Percentiles rank a stretch among this genome's conserved stretches.
phyloP scores from a whole-genome alignment of 345 rosid species.

The Boechera stricta region DNA sequence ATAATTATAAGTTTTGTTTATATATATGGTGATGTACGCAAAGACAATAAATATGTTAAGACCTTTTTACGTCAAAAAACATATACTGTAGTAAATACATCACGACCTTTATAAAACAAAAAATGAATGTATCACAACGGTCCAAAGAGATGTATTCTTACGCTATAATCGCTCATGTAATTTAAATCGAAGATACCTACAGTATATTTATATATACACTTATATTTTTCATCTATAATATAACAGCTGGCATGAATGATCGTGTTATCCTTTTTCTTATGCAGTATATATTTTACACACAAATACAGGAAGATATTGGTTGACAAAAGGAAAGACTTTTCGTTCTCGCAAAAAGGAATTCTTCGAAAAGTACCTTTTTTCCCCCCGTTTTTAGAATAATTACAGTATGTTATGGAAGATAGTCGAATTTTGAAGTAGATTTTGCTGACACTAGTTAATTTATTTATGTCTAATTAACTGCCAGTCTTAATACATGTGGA shows the following conservation, averaged over 20 bases:
- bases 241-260: constrained; percentile 3
- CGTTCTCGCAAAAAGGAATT: constrained; percentile 15
- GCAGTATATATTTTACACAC: constrained; percentile 4
- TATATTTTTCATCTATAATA: no score
- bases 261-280: not conserved
- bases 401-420: not conserved
- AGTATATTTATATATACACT: no score
- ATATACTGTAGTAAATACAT: not conserved
- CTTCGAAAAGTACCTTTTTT: constrained; percentile 20
- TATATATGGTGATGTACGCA: not conserved
- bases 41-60: not conserved
- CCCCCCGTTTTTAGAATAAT: not conserved
- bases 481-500: not conserved
- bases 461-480: not conserved
- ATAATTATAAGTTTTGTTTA: no score
- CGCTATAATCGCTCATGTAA: not conserved
- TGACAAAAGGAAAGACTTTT: constrained; percentile 39
- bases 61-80: not conserved
- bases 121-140: not conserved
- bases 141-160: constrained; percentile 15
- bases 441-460: constrained; percentile 17
- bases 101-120: not conserved
- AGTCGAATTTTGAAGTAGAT: constrained; percentile 16
- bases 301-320: constrained; percentile 21
- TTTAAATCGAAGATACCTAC: no score